A percentile compares a stretch with the other conserved stretches of the same genome.
Evolutionary conservation across 2,329 filamentous ascomycete genomes (phyloP).

Genomic region (Blumeria hordei): DNA sequence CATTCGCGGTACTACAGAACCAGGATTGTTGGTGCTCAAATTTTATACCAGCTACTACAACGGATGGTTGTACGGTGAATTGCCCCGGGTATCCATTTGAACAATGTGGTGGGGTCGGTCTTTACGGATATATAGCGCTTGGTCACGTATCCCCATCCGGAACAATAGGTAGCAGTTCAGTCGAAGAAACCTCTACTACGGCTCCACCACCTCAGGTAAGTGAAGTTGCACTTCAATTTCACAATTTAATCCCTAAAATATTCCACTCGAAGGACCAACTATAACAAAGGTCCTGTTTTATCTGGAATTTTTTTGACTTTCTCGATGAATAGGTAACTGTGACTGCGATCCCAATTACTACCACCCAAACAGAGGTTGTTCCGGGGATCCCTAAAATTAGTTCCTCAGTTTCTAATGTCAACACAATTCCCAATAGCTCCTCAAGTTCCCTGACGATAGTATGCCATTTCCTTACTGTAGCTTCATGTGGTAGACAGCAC

Average conservation of each 20-base stretch:
- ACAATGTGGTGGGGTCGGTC: constrained; percentile 33
- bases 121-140: constrained; percentile 43
- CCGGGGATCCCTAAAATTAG: background rate
- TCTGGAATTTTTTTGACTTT: constrained; percentile 14
- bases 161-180: constrained; percentile 18
- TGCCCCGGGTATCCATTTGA: constrained; percentile 50
- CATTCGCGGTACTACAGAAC: constrained; percentile 43
- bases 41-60: constrained; percentile 28
- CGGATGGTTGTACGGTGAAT: constrained; percentile 24
- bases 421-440: background rate
- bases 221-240: background rate
- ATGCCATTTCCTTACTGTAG: constrained; percentile 12
- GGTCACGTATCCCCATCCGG: constrained; percentile 26
- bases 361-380: background rate
- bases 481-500: too few relatives aligned
- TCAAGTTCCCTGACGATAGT: constrained; percentile 13
- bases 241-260: background rate
- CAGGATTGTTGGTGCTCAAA: constrained; percentile 54
- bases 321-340: constrained; percentile 12
- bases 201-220: constrained; percentile 1
- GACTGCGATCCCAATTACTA: constrained; percentile 8
- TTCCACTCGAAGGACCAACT: background rate
- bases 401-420: constrained; percentile 2
- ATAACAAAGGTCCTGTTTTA: constrained; percentile 1
- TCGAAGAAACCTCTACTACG: constrained; percentile 6